Percentiles rank a stretch among this genome's conserved stretches.
These are phyloP conservation scores for Leccinum griseonigrum DNA, from an alignment of 1,284 basidiomycete species.

Conservation along the genomic window DNA sequence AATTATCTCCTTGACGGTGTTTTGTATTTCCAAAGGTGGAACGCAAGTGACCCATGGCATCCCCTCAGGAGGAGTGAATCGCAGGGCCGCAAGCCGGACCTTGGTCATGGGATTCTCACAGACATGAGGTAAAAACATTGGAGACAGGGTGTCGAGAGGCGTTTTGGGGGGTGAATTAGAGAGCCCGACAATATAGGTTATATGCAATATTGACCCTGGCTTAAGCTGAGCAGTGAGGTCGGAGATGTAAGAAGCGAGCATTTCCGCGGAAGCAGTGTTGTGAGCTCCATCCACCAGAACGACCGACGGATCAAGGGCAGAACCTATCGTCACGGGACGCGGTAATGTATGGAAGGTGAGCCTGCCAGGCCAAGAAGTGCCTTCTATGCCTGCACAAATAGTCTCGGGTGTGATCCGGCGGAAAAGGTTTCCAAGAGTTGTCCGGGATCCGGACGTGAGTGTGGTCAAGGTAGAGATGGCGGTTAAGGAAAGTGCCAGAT, in stretches of 20 bases:
- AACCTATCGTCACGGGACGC: slow-evolving; percentile 18
- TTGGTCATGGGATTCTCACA: slow-evolving; percentile 28
- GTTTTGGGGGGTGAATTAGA: slow-evolving; percentile 83
- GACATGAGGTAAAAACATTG: slow-evolving; percentile 46
- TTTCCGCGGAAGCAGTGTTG: slow-evolving; percentile 79
- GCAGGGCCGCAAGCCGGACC: slow-evolving; percentile 53
- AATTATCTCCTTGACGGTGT: slow-evolving; percentile 41
- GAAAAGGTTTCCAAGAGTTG: slow-evolving; percentile 14
- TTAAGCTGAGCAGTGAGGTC: slow-evolving; percentile 27
- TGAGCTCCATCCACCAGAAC: slow-evolving; percentile 94
- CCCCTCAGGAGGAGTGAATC: slow-evolving; percentile 71
- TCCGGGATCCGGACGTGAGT: slow-evolving; percentile 33
- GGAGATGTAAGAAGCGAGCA: slow-evolving; percentile 72
- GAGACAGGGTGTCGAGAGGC: slow-evolving; percentile 64
- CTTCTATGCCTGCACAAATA: slow-evolving; percentile 51
- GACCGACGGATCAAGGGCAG: slow-evolving; percentile 29
- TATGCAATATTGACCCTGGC: slow-evolving; percentile 29
- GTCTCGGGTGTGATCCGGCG: slow-evolving; percentile 26
- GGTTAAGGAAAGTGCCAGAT: slow-evolving; percentile 69
- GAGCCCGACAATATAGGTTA: slow-evolving; percentile 74
- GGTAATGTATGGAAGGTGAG: slow-evolving; percentile 67
- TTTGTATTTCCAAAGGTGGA: slow-evolving; percentile 45
- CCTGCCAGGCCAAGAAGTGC: slow-evolving; percentile 78
- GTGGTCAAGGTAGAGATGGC: slow-evolving; percentile 63
- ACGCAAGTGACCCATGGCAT: slow-evolving; percentile 90